These are phyloP conservation scores for Mycena vitilis DNA, from an alignment of 768 basidiomycete genomes.

Conservation along the genomic window DNA sequence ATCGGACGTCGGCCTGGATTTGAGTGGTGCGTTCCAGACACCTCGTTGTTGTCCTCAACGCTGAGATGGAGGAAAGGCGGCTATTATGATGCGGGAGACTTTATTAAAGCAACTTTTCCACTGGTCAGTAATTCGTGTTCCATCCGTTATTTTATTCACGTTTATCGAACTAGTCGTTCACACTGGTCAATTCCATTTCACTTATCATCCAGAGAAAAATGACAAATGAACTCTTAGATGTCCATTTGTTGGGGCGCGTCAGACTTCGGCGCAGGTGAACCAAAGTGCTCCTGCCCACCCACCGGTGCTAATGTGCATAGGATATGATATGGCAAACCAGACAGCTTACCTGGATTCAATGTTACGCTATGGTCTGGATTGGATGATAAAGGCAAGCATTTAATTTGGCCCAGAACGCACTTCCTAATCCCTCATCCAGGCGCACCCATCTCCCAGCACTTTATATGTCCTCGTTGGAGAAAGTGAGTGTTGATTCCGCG, in stretches of 20 bases:
- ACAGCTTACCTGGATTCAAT: constrained; percentile 92
- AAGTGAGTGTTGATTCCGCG: constrained; percentile 50
- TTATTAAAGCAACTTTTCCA: constrained; percentile 89
- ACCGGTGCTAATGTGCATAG: constrained; percentile 46
- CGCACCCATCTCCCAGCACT: constrained; percentile 78
- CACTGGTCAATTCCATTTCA: constrained; percentile 48
- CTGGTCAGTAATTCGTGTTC: constrained; percentile 60
- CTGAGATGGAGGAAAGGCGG: constrained; percentile 57
- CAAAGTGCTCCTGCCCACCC: neutral
- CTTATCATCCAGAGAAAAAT: too few relatives aligned
- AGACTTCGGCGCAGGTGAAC: constrained; percentile 80
- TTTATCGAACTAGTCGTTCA: constrained; percentile 66
- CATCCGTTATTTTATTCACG: constrained; percentile 9
- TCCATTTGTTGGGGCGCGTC: constrained; percentile 92
- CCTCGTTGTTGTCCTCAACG: constrained; percentile 6
- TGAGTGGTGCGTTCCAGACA: constrained; percentile 62
- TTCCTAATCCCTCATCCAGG: constrained; percentile 56
- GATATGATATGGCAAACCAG: constrained; percentile 88
- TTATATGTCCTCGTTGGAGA: constrained; percentile 84
- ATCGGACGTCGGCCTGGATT: constrained; percentile 74
- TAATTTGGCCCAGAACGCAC: neutral
- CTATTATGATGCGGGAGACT: constrained; percentile 63
- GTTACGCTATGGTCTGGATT: constrained; percentile 91
- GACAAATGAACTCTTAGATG: constrained; percentile 48
- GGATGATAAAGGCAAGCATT: constrained; percentile 82